These are phyloP conservation scores for Beauveria australis DNA, from an alignment of 2,329 filamentous ascomycete genomes.

Conservation along the genomic window DNA sequence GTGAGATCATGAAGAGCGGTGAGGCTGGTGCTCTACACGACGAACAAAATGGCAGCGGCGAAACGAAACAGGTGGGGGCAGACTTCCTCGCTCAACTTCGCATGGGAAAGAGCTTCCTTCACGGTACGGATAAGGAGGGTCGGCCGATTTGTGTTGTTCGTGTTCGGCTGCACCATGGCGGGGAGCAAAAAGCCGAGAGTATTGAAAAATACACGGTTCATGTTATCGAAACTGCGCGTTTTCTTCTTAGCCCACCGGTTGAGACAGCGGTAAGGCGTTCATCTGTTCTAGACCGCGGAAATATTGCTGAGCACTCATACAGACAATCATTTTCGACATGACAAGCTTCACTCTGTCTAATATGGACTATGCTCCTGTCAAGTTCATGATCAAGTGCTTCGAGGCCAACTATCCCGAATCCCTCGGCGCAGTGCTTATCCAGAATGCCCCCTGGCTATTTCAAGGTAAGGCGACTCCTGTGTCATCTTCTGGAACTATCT, in stretches of 20 bases:
- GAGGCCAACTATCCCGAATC: conserved; percentile 97
- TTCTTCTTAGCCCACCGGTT: conserved; percentile 69
- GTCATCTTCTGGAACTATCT: background rate
- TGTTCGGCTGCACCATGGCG: conserved; percentile 71
- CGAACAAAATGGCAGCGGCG: conserved; percentile 46
- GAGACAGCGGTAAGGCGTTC: conserved; percentile 77
- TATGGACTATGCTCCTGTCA: conserved; percentile 96
- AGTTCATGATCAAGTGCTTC: conserved; percentile 99
- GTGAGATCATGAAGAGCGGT: conserved; percentile 72
- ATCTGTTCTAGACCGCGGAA: background rate
- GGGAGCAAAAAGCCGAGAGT: conserved; percentile 73
- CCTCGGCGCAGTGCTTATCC: conserved; percentile 80
- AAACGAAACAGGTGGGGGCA: conserved; percentile 56
- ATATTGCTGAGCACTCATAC: conserved; percentile 16
- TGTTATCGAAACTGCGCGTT: conserved; percentile 85
- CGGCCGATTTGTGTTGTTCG: conserved; percentile 82
- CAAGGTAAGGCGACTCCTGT: conserved; percentile 50
- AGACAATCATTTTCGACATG: conserved; percentile 96
- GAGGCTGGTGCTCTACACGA: conserved; percentile 59
- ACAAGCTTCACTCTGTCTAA: conserved; percentile 88
- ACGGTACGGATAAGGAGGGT: conserved; percentile 76
- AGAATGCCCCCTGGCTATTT: conserved; percentile 96
- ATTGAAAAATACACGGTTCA: conserved; percentile 89
- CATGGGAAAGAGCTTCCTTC: conserved; percentile 87
- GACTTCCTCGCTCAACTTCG: conserved; percentile 80